Percentiles rank a stretch among this genome's conserved stretches.
phyloP scores from a whole-genome alignment of 169 alveolate genomes.

The Plasmodium cynomolgi region DNA sequence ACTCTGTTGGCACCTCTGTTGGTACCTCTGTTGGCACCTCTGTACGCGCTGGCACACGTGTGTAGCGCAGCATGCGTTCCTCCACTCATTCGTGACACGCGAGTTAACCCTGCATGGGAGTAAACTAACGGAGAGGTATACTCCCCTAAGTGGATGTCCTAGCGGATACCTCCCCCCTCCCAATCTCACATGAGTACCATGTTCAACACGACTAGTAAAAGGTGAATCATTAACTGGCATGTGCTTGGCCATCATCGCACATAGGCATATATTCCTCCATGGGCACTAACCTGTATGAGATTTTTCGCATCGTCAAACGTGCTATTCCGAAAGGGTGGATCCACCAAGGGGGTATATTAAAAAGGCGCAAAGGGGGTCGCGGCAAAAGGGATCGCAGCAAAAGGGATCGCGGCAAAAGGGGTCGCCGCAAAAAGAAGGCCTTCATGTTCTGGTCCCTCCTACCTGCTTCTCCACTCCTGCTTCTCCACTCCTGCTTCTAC shows the following conservation, averaged over 20 bases:
- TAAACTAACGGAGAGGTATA: not conserved
- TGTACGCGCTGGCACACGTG: not conserved
- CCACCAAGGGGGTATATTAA: not conserved
- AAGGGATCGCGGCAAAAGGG: not conserved
- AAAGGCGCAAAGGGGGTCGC: not conserved
- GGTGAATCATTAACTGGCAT: not conserved
- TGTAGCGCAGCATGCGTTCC: not conserved
- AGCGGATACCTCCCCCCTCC: not conserved
- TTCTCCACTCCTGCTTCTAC: not conserved
- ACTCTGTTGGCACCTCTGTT: not conserved
- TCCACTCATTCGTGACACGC: not conserved
- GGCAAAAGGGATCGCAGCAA: not conserved
- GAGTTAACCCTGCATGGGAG: not conserved
- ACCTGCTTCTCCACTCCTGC: not conserved
- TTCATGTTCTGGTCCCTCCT: not conserved
- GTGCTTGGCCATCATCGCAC: not conserved
- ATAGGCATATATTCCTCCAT: no score
- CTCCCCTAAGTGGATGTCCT: not conserved
- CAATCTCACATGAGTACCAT: not conserved
- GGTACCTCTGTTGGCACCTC: not conserved
- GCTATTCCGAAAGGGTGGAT: not conserved
- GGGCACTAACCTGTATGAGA: not conserved
- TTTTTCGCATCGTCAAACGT: not conserved
- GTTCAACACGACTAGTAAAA: not conserved
- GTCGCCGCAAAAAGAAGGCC: not conserved